Base-by-base conservation (phyloP, 768 basidiomycete genomes). In the Infundibulicybe gibba region DNA sequence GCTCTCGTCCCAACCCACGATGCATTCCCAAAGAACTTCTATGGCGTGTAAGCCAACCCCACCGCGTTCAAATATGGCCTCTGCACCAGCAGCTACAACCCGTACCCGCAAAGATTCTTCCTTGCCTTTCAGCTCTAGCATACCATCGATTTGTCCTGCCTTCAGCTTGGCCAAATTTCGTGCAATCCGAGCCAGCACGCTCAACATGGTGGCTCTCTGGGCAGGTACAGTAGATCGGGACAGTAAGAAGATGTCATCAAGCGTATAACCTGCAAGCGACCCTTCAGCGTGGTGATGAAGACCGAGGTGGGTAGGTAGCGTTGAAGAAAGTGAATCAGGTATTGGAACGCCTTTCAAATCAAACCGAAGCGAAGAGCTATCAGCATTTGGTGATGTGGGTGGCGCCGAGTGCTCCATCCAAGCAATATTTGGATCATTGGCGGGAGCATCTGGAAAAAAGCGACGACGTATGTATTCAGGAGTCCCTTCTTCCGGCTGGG, bases 221-320 rank as follows among this genome's bases (percentile, higher is more conserved):
- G 87, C 85, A 11, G 84, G 81, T 0, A 94, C 86, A 2, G 84
- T 91, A 0, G 90, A 93, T 33, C 90, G 71, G 3, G 83, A 80
- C 8, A 94, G 74, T 34, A 88, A 67, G 39, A 94, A 84, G 3
- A 95, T 72, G 49, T 95, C 94, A 38, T 90, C 84, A 1, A 95
- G 68, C 0, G 90, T 94, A 64, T 97, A 97, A 0, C 93, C 94
- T 0, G 94, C 94, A 47, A 76, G 80, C 30, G 71, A 66, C 1
- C 85, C 78, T 46, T 90, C 83, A 0, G 92, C 85, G 59, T 95
- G 94, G 59, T 97, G 94, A 63, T 97, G 93, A 3, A 95, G 71
- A 3, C 94, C 94, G 5, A 92, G 75, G 65, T 93, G 85, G 0
- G 89, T 85, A 2, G 92, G 93, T 2, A 95, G 71, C 1, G 70